These are phyloP conservation scores for Irpex lacteus DNA, from an alignment of 1,284 basidiomycete species.

Conservation along the genomic window DNA sequence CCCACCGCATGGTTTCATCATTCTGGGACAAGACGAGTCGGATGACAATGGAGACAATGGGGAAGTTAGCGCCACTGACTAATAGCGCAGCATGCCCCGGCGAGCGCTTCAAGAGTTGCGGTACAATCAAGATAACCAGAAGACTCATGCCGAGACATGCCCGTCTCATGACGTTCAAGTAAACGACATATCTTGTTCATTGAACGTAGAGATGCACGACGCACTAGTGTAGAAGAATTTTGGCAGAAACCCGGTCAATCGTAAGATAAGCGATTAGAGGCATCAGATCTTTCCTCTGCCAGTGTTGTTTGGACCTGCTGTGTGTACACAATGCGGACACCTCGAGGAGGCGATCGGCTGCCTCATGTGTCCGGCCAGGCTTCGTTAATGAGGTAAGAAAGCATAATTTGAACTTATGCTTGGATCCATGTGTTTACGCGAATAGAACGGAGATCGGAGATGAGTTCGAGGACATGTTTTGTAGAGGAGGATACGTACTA, in stretches of 20 bases:
- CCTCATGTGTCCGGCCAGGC: neutral
- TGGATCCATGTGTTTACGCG: neutral
- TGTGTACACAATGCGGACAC: conserved; percentile 1
- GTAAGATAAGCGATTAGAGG: neutral
- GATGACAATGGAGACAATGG: neutral
- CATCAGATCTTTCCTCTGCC: neutral
- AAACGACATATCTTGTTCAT: neutral
- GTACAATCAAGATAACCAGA: too few species aligned
- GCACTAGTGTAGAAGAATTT: neutral
- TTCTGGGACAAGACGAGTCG: neutral
- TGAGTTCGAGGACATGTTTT: neutral
- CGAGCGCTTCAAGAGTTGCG: too few species aligned
- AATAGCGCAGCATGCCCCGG: neutral
- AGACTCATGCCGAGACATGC: neutral
- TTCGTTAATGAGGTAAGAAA: neutral
- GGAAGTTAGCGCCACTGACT: neutral
- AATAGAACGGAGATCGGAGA: neutral
- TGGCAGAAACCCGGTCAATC: neutral
- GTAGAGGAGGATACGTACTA: neutral
- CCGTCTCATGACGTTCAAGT: neutral
- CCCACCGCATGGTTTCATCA: neutral
- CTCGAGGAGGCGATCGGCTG: neutral
- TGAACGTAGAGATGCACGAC: neutral
- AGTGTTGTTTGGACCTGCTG: neutral
- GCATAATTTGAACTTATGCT: neutral